Evolutionary conservation across 805 yeast genomes (phyloP), one percentile per base, ranked within the genome.

Genomic region (Cyberlindnera mycetangii): DNA sequence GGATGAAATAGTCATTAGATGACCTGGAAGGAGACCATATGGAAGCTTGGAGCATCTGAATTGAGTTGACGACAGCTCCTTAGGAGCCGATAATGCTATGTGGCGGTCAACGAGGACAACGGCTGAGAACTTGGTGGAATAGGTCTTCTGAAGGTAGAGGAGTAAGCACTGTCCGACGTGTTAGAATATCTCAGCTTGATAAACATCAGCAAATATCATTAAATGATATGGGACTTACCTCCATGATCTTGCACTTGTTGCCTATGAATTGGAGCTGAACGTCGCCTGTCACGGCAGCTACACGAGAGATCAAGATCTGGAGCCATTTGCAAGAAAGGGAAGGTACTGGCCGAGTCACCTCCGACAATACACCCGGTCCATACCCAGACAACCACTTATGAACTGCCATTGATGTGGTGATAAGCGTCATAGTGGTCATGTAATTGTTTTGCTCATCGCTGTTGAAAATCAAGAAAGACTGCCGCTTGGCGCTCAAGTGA

Each of bases 211-310:
- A n/a, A n/a, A n/a, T n/a, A n/a, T n/a, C n/a, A n/a, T n/a, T n/a
- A n/a, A n/a, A n/a, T n/a, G n/a, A n/a, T n/a, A n/a, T n/a, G n/a
- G n/a, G 8, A 34, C 45, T 16, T 18, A 43, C 50, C 7, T 32
- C 28, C 4, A 4, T 15, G 7, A 43, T 37, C 32, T 22, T n/a
- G 10, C 16, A 9, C 11, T 11, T 7, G 5, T 14, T 15, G 4
- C 51, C 51, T 5, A 11, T 14, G 10, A 45, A 10, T 8, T 37
- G 39, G 17, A 42, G 10, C 8, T 19, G 21, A 16, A 48, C 16
- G 18, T 48, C 52, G 6, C 47, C 49, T 6, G 39, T 48, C 11
- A 41, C 20, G 24, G 47, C 14, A 5, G 37, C 49, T 6, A 42
- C 44, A 7, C 43, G 46, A n/a, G 36, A 24, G 7, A 45, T 4